phyloP scores from a whole-genome alignment of 2,329 filamentous ascomycete species.

The Teratosphaeria destructans region DNA sequence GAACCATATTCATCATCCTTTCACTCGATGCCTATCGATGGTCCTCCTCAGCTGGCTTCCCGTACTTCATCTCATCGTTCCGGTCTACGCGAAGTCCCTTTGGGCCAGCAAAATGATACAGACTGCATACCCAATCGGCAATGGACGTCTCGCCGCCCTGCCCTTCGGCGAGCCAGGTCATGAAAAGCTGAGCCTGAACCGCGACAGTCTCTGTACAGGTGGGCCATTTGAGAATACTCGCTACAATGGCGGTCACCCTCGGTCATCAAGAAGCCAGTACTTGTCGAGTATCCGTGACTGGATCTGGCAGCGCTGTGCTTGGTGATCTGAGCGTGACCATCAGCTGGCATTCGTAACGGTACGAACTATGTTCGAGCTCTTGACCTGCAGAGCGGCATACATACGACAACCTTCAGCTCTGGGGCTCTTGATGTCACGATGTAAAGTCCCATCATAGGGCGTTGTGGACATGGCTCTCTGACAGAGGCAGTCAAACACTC shows the following conservation, averaged over 20 bases:
- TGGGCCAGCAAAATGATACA: conserved; percentile 7
- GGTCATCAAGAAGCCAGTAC: conserved; percentile 19
- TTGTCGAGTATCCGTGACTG: conserved; percentile 35
- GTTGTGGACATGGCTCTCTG: neutral
- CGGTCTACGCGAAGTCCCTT: conserved; percentile 2
- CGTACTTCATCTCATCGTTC: neutral
- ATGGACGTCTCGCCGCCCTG: conserved; percentile 36
- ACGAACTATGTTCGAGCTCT: conserved; percentile 33
- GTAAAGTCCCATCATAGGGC: neutral
- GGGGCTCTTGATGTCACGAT: conserved; percentile 22
- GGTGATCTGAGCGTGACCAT: conserved; percentile 37
- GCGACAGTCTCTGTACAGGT: conserved; percentile 42
- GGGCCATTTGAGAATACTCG: conserved; percentile 37
- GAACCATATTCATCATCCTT: neutral
- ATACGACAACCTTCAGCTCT: conserved; percentile 20
- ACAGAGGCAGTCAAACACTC: conserved; percentile 26
- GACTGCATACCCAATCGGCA: conserved; percentile 38
- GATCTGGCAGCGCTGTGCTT: conserved; percentile 36
- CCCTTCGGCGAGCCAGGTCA: conserved; percentile 34
- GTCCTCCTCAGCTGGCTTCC: neutral
- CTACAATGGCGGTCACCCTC: conserved; percentile 41
- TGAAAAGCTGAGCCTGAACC: conserved; percentile 37
- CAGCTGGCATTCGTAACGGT: conserved; percentile 18
- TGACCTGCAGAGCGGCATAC: conserved; percentile 35
- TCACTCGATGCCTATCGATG: neutral